A percentile compares a stretch with the other conserved stretches of the same genome.
These are phyloP conservation scores for Proliferodiscus dingleyae DNA, from an alignment of 2,329 filamentous ascomycete species.

Conservation along the genomic window DNA sequence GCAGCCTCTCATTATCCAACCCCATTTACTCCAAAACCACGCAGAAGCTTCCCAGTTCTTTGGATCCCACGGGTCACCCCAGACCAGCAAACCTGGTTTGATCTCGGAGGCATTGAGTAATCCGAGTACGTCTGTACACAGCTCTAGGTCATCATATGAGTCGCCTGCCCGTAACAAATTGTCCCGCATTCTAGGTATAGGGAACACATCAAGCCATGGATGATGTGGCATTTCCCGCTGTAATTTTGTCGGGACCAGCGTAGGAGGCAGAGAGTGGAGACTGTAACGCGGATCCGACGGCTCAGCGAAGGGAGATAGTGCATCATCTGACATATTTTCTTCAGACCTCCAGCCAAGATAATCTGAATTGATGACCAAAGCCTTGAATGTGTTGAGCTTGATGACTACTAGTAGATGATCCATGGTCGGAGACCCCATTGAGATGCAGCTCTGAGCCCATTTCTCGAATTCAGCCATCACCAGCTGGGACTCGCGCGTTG, in stretches of 20 bases:
- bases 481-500: background rate
- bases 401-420: constrained; percentile 32
- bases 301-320: constrained; percentile 15
- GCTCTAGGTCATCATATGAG: constrained; percentile 17
- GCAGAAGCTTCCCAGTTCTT: constrained; percentile 36
- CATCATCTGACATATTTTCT: constrained; percentile 10
- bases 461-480: constrained; percentile 6
- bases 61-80: constrained; percentile 34
- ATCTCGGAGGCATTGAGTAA: constrained; percentile 9
- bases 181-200: constrained; percentile 32
- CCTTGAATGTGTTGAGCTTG: constrained; percentile 34
- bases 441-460: background rate
- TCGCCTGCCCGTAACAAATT: constrained; percentile 28
- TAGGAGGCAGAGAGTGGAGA: constrained; percentile 5
- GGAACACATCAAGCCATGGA: constrained; percentile 36
- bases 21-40: constrained; percentile 34
- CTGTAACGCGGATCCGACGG: background rate
- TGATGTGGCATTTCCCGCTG: constrained; percentile 31
- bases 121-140: constrained; percentile 23
- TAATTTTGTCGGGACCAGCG: constrained; percentile 29
- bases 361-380: constrained; percentile 30
- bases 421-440: constrained; percentile 20
- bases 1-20: constrained; percentile 33
- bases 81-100: constrained; percentile 27
- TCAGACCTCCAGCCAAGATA: constrained; percentile 13